Evolutionary conservation across 768 basidiomycete genomes (phyloP), one percentile per base, ranked within the genome.

Genomic region (Pisolithus microcarpus): DNA sequence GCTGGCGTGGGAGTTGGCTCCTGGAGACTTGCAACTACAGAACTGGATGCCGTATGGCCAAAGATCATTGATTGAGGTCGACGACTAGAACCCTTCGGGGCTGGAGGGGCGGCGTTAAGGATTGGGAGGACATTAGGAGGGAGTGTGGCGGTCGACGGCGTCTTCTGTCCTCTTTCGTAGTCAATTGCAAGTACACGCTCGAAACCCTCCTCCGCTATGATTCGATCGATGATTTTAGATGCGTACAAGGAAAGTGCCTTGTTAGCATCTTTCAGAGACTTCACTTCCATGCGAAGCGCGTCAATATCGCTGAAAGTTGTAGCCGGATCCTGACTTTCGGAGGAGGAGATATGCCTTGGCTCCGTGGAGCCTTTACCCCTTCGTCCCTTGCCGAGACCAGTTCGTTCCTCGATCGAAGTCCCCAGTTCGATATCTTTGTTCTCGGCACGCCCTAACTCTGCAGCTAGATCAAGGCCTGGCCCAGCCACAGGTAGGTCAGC

Each of bases 181-280:
- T 97, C 94, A 42, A 81, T 84, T n/a, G 94, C 89, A 34, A 97
- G 80, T 49, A 98, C 88, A 60, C 95, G 91, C 67, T 98, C 95
- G 70, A 95, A 97, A 21, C 93, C 93, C 68, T 96, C 94, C 67
- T 94, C 87, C 1, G 87, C 80, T 59, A 97, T 95, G 63, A 98
- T 96, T 42, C 94, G 82, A 72, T 98, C 95, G 61, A 98, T 89
- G 58, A 98, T 98, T 76, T 97, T 98, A 43, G 91, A 92, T 4
- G 94, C 92, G 62, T 98, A 98, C 38, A 97, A 70, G 16, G 91
- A 91, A 11, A 98, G 73, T 1, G 94, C 94, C 66, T 95, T 95
- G 74, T 96, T 97, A 40, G 91, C 91, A 64, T 96, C 94, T 65
- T 87, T 89, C 67, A 98, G 80, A 28, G 83, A 84, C 67, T 95